Conservation (phyloP, 2,329 filamentous ascomycete species). For the Helotiales sp. region DNA sequence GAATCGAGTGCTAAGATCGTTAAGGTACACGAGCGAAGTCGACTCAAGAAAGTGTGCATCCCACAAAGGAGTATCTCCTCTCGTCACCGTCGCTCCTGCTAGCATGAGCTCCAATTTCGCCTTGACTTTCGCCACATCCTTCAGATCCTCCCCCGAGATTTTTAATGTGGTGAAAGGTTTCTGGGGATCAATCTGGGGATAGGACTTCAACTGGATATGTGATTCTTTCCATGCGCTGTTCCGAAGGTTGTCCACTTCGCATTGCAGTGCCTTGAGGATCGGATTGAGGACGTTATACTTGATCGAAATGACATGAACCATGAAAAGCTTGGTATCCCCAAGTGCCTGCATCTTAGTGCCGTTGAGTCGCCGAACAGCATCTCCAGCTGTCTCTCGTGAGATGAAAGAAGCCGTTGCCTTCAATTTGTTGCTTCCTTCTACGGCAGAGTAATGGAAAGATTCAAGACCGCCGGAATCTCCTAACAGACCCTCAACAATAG, state of each 20-base stretch:
- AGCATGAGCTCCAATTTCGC: constrained; percentile 36
- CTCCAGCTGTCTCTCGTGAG: constrained; percentile 39
- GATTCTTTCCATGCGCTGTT: constrained; percentile 33
- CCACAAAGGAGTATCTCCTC: constrained; percentile 35
- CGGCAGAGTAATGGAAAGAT: constrained; percentile 4
- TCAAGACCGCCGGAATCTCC: background rate
- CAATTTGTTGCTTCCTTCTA: constrained; percentile 24
- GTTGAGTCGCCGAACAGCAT: constrained; percentile 37
- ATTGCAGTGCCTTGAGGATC: constrained; percentile 37
- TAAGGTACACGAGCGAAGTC: constrained; percentile 21
- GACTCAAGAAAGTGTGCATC: constrained; percentile 26
- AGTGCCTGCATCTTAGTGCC: constrained; percentile 35
- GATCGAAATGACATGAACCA: constrained; percentile 39
- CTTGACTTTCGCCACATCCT: constrained; percentile 37
- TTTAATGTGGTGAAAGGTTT: constrained; percentile 38
- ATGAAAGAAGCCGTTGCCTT: constrained; percentile 43
- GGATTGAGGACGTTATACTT: constrained; percentile 40
- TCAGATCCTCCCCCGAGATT: constrained; percentile 38
- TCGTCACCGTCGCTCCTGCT: constrained; percentile 33
- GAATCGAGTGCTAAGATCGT: background rate
- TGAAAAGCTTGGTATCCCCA: constrained; percentile 36
- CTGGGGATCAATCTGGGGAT: constrained; percentile 23
- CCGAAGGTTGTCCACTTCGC: constrained; percentile 31
- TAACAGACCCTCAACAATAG: constrained; percentile 3
- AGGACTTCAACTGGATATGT: constrained; percentile 32